Evolutionary conservation across 192 early-diverging fungal species (phyloP).

Genomic region (Coemansia sp.): DNA sequence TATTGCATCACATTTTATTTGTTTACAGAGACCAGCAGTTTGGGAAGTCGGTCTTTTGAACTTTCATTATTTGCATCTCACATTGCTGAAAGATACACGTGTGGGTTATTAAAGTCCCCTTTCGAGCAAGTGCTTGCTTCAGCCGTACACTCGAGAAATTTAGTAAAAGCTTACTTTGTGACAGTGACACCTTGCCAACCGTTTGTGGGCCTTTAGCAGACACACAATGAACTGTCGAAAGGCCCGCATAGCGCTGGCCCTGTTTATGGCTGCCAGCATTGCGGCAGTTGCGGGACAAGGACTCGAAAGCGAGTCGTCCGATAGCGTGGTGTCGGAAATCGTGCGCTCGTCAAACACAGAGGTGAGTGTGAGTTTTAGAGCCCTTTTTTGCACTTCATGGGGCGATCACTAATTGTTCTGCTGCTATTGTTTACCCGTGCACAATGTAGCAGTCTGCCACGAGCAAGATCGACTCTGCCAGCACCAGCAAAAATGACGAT

Average conservation of each 20-base stretch:
- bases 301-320: not conserved
- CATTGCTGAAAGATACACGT: too few species aligned
- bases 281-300: constrained; percentile 9
- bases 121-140: too few species aligned
- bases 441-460: not conserved
- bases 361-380: not conserved
- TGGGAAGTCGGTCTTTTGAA: not conserved
- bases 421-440: constrained; percentile 4
- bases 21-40: not conserved
- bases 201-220: not conserved
- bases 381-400: not conserved
- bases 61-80: not conserved
- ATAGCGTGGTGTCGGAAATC: not conserved
- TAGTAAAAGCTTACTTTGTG: too few species aligned
- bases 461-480: not conserved
- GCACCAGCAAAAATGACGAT: not conserved
- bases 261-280: constrained; percentile 28
- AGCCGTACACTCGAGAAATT: too few species aligned
- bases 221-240: constrained; percentile 31
- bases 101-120: too few species aligned
- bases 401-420: not conserved
- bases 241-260: constrained; percentile 37
- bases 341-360: not conserved
- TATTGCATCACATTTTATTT: constrained; percentile 6
- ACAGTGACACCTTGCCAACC: not conserved